Base-by-base conservation (phyloP, 139 green algal species). In the Monoraphidium neglectum region DNA sequence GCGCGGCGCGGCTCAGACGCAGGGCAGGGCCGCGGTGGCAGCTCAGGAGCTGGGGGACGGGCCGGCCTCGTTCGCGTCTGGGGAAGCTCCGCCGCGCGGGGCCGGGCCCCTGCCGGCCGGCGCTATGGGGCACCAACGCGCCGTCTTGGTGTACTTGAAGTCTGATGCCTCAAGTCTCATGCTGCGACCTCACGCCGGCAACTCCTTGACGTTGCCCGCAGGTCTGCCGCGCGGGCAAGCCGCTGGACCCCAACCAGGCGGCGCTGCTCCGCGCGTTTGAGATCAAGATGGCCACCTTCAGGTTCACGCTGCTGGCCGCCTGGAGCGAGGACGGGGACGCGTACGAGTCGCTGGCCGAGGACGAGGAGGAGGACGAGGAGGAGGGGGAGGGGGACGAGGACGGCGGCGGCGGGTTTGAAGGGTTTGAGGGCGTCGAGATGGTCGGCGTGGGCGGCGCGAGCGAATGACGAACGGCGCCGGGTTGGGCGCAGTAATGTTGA, bases 261-360 rank as follows among this genome's bases (percentile, higher is more conserved):
- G 85, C 88, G 2, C 76, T 98, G 59, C 86, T 98, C 70, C 80
- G 93, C 24, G 77, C 94, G 12, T 98, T 98, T 79, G 90, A 91
- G 46, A 69, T 93, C 28, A 94, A 95, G 78, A 93, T 96, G 90
- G 92, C 94, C 2, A 80, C 75, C 15, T 98, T 96, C 83, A 84
- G 69, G 24, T 77, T 98, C 60, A 83, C 77, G 49, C 83, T 94
- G 70, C 68, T 97, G 59, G 87, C 82, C 10, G 74, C 79, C 40
- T 96, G 89, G 89, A 72, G 68, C 49, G 72, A 37, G 37, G 78
- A 80, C 6, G 76, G 68, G 65, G 74, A 59, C 28, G 49, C 8
- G 35, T 43, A 70, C 62, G 35, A 43, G 35, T n/a, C 23, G 62
- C 21, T 46, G 35, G 62, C 62, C 18, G 62, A 43, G 6, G 62